phyloP scores from a whole-genome alignment of 106 monocot species.

The Platanthera guangdongensis region DNA sequence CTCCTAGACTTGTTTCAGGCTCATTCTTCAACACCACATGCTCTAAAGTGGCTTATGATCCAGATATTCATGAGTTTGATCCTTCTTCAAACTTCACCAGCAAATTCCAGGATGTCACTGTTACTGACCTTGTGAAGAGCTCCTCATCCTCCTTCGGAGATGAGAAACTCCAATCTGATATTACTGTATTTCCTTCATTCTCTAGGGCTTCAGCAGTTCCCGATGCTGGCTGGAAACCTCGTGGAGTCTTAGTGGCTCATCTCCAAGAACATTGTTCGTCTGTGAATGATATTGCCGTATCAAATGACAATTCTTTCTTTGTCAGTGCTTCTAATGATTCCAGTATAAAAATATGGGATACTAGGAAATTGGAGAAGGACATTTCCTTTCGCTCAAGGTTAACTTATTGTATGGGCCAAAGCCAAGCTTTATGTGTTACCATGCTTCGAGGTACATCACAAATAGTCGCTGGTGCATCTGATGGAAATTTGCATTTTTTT shows the following conservation, averaged over 20 bases:
- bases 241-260: slow-evolving; percentile 89
- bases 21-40: slow-evolving; percentile 61
- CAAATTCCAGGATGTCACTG: slow-evolving; percentile 62
- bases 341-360: slow-evolving; percentile 94
- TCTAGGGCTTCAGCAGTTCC: slow-evolving; percentile 37
- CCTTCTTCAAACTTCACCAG: slow-evolving; percentile 42
- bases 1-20: slow-evolving; percentile 64
- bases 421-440: slow-evolving; percentile 59
- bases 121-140: slow-evolving; percentile 51
- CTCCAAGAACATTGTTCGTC: slow-evolving; percentile 84
- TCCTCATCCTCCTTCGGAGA: slow-evolving; percentile 53
- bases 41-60: slow-evolving; percentile 24
- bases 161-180: slow-evolving; percentile 44
- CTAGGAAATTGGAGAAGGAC: slow-evolving; percentile 86
- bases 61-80: slow-evolving; percentile 29
- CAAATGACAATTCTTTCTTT: slow-evolving; percentile 82
- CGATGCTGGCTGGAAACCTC: slow-evolving; percentile 79
- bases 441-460: slow-evolving; percentile 74
- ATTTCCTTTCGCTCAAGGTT: slow-evolving; percentile 90
- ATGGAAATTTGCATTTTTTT: slow-evolving; percentile 75
- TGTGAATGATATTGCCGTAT: slow-evolving; percentile 79
- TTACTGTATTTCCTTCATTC: slow-evolving; percentile 37
- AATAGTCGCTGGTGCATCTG: slow-evolving; percentile 62
- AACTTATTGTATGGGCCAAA: slow-evolving; percentile 66
- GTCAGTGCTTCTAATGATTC: slow-evolving; percentile 88